Conservation (phyloP, 768 basidiomycete genomes). For the Podaxis sp. region DNA sequence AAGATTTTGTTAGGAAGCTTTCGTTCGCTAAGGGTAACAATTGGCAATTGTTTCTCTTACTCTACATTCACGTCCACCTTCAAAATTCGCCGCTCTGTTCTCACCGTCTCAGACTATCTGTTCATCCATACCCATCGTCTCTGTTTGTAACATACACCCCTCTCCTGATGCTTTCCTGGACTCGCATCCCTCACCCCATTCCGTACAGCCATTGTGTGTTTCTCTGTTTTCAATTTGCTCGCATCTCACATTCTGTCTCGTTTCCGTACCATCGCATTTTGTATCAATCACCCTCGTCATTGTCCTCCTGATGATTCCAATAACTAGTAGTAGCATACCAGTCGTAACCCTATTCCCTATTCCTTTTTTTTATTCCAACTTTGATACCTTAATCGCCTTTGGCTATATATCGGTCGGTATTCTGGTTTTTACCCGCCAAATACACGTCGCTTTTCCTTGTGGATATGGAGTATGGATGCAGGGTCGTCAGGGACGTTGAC, state of each 20-base stretch:
- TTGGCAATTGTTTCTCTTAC: not conserved
- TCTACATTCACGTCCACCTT: not conserved
- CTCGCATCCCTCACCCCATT: not conserved
- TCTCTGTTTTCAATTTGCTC: not conserved
- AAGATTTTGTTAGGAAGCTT: slow-evolving; percentile 9
- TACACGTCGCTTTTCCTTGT: not conserved
- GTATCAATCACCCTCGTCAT: not conserved
- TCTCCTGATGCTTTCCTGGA: not conserved
- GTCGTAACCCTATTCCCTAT: not conserved
- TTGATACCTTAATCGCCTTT: not conserved
- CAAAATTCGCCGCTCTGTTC: not conserved
- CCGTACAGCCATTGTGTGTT: not conserved
- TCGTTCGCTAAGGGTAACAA: not conserved
- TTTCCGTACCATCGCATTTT: not conserved
- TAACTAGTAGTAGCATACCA: not conserved
- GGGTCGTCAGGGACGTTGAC: not conserved
- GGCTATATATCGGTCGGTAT: not conserved
- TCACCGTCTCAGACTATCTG: not conserved
- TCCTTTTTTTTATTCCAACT: not conserved
- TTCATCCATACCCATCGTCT: not conserved
- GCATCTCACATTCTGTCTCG: not conserved
- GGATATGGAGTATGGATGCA: not conserved
- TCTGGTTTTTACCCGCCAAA: not conserved
- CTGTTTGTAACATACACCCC: not conserved
- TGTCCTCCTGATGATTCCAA: not conserved